Evolutionary conservation across 2,329 filamentous ascomycete genomes (phyloP).

Genomic region (Claviceps sp.): DNA sequence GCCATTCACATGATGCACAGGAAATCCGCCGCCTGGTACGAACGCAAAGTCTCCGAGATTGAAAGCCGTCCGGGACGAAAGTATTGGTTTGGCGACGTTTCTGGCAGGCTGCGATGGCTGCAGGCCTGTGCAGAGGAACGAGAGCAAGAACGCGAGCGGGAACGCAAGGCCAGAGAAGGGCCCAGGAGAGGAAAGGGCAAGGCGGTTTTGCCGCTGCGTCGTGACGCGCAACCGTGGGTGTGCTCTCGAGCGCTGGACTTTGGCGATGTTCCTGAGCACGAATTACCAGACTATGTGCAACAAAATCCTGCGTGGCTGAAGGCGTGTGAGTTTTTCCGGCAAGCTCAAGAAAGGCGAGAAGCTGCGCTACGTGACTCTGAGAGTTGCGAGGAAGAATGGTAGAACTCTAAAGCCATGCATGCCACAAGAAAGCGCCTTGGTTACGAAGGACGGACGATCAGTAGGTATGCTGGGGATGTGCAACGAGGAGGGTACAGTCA

Average conservation of each 20-base stretch:
- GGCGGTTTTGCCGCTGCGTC: not conserved
- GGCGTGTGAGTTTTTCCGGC: slow-evolving; percentile 24
- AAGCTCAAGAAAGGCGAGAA: slow-evolving; percentile 6
- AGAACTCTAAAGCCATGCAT: slow-evolving; percentile 8
- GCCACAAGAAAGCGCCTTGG: too few species aligned
- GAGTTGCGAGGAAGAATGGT: slow-evolving; percentile 11
- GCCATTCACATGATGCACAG: slow-evolving; percentile 32
- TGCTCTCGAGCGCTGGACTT: slow-evolving; percentile 21
- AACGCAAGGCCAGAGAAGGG: not conserved
- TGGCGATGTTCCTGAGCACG: slow-evolving; percentile 22
- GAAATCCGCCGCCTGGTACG: slow-evolving; percentile 31
- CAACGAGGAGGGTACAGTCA: too few species aligned
- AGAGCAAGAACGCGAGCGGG: slow-evolving; percentile 7
- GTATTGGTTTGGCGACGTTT: slow-evolving; percentile 33
- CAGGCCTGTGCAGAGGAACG: slow-evolving; percentile 10
- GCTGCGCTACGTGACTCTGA: slow-evolving; percentile 7
- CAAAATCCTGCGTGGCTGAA: slow-evolving; percentile 32
- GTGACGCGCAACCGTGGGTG: slow-evolving; percentile 17
- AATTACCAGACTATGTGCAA: slow-evolving; percentile 30
- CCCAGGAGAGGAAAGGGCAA: too few species aligned
- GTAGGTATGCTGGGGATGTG: too few species aligned
- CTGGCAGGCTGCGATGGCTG: slow-evolving; percentile 23
- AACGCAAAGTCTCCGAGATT: slow-evolving; percentile 36
- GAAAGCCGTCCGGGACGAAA: slow-evolving; percentile 34
- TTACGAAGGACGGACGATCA: too few species aligned